A percentile compares a stretch with the other conserved stretches of the same genome.
These are phyloP conservation scores for Colletotrichum spaethianum DNA, from an alignment of 2,329 filamentous ascomycete species.

Conservation along the genomic window DNA sequence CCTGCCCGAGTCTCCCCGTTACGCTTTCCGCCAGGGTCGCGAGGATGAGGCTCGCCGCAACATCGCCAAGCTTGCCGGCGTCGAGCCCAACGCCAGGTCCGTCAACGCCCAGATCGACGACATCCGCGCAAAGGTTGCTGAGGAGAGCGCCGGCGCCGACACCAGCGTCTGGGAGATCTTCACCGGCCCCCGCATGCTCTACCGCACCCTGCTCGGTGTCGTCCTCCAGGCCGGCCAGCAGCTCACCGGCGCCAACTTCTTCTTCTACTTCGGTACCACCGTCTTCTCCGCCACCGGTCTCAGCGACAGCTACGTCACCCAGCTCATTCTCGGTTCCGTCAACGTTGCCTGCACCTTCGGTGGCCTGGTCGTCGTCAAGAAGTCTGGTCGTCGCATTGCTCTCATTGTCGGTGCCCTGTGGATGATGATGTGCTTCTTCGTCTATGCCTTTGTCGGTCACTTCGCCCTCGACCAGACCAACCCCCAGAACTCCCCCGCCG, in stretches of 20 bases:
- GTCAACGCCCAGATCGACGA: conserved; percentile 66
- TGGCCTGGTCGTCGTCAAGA: conserved; percentile 76
- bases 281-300: conserved; percentile 78
- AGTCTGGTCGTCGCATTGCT: conserved; percentile 73
- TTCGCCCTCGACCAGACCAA: conserved; percentile 58
- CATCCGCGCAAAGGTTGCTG: conserved; percentile 65
- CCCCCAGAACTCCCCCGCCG: conserved; percentile 60
- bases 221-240: conserved; percentile 76
- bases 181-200: conserved; percentile 76
- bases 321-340: conserved; percentile 77
- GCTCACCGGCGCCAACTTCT: conserved; percentile 78
- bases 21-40: conserved; percentile 61
- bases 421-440: conserved; percentile 68
- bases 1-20: conserved; percentile 70
- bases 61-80: conserved; percentile 62
- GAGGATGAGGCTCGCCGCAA: conserved; percentile 63
- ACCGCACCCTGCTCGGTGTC: conserved; percentile 75
- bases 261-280: conserved; percentile 77
- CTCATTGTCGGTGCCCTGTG: conserved; percentile 75
- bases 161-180: conserved; percentile 73
- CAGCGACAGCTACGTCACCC: conserved; percentile 75
- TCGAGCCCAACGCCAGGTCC: conserved; percentile 53
- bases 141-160: conserved; percentile 61
- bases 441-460: conserved; percentile 64
- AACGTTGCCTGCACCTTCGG: conserved; percentile 77